These are phyloP conservation scores for Phallus indusiatus DNA, from an alignment of 768 basidiomycete genomes.

Conservation along the genomic window DNA sequence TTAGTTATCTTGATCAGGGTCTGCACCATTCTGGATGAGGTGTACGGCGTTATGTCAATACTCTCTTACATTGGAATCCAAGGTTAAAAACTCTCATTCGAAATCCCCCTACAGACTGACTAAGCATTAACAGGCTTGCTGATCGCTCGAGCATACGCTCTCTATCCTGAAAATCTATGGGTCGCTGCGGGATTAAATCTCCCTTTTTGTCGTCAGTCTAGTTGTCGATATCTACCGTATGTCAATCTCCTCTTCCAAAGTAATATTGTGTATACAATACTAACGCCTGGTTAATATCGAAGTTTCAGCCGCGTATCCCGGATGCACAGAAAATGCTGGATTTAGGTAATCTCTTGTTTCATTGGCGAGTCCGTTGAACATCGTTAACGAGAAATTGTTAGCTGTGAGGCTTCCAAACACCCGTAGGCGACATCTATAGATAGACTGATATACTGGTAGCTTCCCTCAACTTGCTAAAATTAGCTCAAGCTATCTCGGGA, in stretches of 20 bases:
- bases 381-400: neutral
- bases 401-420: neutral
- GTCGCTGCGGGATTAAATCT: neutral
- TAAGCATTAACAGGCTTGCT: neutral
- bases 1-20: neutral
- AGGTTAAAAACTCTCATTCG: neutral
- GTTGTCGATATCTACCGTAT: neutral
- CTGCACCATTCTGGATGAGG: neutral
- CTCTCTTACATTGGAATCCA: neutral
- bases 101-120: no score
- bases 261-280: no score
- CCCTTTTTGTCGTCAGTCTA: neutral
- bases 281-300: no score
- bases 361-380: neutral
- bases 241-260: neutral
- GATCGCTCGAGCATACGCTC: neutral
- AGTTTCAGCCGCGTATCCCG: neutral
- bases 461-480: neutral
- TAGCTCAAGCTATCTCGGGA: neutral
- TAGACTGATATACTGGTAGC: neutral
- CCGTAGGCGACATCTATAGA: neutral
- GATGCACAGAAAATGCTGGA: neutral
- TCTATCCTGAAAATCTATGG: neutral
- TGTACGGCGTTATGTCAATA: neutral
- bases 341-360: neutral